Evolutionary conservation across 2,329 filamentous ascomycete species (phyloP).

Genomic region (Venturiaceae sp.): DNA sequence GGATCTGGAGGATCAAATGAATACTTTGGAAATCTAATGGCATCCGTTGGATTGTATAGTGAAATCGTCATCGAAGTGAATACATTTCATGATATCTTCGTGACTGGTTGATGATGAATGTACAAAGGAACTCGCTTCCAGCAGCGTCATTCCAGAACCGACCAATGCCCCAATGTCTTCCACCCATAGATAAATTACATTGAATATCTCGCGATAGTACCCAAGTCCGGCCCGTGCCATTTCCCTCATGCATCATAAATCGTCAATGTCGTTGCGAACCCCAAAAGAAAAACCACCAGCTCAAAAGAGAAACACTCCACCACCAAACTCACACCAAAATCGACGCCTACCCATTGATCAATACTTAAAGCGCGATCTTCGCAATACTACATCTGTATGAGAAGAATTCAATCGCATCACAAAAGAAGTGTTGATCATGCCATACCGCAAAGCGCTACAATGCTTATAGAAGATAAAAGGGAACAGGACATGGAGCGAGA

Average conservation of each 20-base stretch:
- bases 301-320: neutral
- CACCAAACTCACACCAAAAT: too few relatives aligned
- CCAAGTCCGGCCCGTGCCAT: neutral
- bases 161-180: neutral
- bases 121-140: neutral
- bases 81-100: neutral
- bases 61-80: neutral
- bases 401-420: neutral
- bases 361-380: neutral
- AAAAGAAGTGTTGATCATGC: neutral
- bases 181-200: neutral
- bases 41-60: too few relatives aligned
- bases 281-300: neutral
- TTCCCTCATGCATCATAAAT: neutral
- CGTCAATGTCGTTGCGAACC: neutral
- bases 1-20: too few relatives aligned
- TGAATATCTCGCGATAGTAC: neutral
- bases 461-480: neutral
- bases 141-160: neutral
- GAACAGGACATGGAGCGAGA: neutral
- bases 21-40: too few relatives aligned
- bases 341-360: neutral
- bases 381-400: neutral
- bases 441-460: neutral
- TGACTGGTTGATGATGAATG: neutral